A percentile compares a stretch with the other conserved stretches of the same genome.
These are phyloP conservation scores for Claviceps digitariae DNA, from an alignment of 2,329 filamentous ascomycete species.

Conservation along the genomic window DNA sequence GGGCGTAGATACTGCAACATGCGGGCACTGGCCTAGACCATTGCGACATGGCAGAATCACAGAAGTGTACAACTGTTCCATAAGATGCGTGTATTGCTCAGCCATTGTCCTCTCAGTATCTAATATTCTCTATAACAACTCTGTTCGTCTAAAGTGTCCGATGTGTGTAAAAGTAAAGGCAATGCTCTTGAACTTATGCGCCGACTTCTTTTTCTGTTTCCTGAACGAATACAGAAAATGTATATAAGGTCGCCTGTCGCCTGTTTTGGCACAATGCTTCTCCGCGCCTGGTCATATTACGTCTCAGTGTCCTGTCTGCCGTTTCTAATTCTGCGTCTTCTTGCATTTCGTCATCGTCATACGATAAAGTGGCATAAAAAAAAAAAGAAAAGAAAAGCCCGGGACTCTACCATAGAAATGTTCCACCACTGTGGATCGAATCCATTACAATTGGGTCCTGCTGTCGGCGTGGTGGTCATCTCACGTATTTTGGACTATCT, in stretches of 20 bases:
- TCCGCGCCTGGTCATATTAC: neutral
- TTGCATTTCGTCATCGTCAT: neutral
- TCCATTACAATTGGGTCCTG: neutral
- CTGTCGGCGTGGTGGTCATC: no score
- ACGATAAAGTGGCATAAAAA: neutral
- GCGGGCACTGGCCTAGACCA: no score
- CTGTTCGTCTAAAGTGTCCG: neutral
- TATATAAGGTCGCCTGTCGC: no score
- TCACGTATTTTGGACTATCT: constrained; percentile 10
- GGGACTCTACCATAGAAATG: no score
- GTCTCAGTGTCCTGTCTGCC: neutral
- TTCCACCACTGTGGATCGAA: no score
- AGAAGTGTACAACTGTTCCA: no score
- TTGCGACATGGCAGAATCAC: no score
- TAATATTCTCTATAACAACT: neutral
- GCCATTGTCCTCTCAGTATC: neutral
- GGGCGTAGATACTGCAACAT: no score
- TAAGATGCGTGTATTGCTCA: neutral
- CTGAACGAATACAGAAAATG: no score
- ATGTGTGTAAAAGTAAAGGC: neutral
- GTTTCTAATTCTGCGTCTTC: neutral
- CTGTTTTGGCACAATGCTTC: neutral
- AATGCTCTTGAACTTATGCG: neutral
- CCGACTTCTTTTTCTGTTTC: neutral
- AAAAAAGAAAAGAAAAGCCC: no score